Evolutionary conservation across 108 stramenopile species (phyloP), one percentile per base, ranked within the genome.

Genomic region (Nannochloropsis granulata): DNA sequence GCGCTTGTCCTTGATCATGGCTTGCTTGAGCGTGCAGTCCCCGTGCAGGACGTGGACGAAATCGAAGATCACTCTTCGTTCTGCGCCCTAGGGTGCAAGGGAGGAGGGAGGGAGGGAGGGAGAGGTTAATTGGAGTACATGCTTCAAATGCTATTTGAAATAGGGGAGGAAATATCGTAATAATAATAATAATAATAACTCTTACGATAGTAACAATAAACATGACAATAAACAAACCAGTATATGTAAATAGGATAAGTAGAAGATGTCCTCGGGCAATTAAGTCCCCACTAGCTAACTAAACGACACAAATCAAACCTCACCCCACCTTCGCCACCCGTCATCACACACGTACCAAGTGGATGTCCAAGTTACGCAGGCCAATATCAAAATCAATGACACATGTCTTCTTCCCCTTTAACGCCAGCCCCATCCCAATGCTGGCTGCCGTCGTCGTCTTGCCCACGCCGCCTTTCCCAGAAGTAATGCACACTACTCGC

Each of bases 381-480:
- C 93, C 93, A 81, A 93, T 92, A 79, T 93, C 92, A 82, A 93
- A 93, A 78, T 93, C 93, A 43, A 93, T 91, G 0, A 93, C 93
- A 81, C 91, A 92, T 13, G 91, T 91, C 25, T 80, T 80, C 0
- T 84, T 82, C 0, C 92, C 92, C n/a, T 83, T 86, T 34, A 78
- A 46, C 7, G 91, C 88, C 44, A 92, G 82, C 13, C 92, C 92
- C 24, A 56, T 25, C 12, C 45, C 83, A 25, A 56, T 34, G 86
- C 87, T 84, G 71, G 93, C 93, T 14, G 92, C 91, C 0, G 89
- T 87, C 13, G 92, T 93, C 0, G 93, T 93, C 80, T 93, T 93
- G 0, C 93, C 93, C 3, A 93, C 93, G 13, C 93, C 93, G 0
- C 93, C 93, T 83, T 93, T 93, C 14, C 93, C 93, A 43, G 90